These are phyloP conservation scores for Kalanchoe fedtschenkoi DNA, from an alignment of 164 flowering plant species.

Conservation along the genomic window DNA sequence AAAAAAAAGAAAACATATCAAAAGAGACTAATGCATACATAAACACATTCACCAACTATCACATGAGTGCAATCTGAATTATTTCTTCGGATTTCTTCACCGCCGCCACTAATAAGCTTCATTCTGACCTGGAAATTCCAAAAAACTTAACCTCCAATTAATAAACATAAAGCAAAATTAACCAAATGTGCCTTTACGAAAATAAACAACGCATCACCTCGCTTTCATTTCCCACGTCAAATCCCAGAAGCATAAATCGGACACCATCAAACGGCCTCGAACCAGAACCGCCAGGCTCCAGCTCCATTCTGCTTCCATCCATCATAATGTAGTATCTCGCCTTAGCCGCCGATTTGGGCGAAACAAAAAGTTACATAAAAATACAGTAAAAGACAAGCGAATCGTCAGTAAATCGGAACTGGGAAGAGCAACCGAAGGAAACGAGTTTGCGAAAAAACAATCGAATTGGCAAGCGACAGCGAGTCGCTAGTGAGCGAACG, in stretches of 20 bases:
- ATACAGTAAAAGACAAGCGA: too few species aligned
- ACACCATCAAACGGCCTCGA: slow-evolving; percentile 20
- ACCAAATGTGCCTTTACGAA: too few species aligned
- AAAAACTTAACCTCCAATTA: neutral
- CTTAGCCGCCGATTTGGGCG: too few species aligned
- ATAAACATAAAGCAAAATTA: neutral
- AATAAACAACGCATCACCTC: slow-evolving; percentile 26
- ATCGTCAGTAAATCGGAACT: too few species aligned
- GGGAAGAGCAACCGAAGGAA: too few species aligned
- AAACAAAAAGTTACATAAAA: neutral
- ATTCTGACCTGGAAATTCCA: slow-evolving; percentile 30
- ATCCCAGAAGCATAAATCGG: slow-evolving; percentile 56
- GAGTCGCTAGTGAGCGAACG: too few species aligned
- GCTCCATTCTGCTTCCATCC: neutral
- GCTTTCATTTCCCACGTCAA: slow-evolving; percentile 20
- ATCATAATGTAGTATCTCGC: neutral
- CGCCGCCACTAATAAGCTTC: slow-evolving; percentile 63
- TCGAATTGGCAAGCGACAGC: too few species aligned
- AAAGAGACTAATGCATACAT: too few species aligned
- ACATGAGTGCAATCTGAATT: slow-evolving; percentile 63
- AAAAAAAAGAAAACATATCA: neutral
- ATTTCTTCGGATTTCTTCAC: slow-evolving; percentile 45
- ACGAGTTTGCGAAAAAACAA: too few species aligned
- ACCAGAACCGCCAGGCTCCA: too few species aligned
- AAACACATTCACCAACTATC: slow-evolving; percentile 55